Percentiles rank a stretch among this genome's conserved stretches.
These are phyloP conservation scores for Aspergillus flavus DNA, from an alignment of 2,329 filamentous ascomycete species.

Conservation along the genomic window DNA sequence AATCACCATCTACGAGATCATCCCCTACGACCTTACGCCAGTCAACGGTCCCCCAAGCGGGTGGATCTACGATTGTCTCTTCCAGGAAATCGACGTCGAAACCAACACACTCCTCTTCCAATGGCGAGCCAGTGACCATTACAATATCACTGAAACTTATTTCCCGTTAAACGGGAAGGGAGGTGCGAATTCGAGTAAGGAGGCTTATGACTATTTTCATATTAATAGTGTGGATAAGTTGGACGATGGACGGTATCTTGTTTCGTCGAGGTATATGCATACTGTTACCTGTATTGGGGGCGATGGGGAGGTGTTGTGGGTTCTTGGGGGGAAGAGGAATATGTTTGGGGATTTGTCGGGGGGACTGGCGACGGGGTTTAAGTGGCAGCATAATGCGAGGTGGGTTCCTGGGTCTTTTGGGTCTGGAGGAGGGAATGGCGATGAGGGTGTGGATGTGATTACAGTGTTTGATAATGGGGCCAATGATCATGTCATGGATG, in stretches of 20 bases:
- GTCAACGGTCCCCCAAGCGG: conserved; percentile 30
- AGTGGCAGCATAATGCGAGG: conserved; percentile 35
- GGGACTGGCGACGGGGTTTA: conserved; percentile 25
- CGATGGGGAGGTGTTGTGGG: conserved; percentile 29
- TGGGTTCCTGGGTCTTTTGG: conserved; percentile 16
- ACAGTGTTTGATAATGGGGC: conserved; percentile 32
- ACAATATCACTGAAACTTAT: background rate
- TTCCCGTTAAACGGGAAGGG: background rate
- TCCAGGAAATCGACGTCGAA: conserved; percentile 32
- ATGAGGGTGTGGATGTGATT: conserved; percentile 13
- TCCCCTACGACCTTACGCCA: conserved; percentile 22
- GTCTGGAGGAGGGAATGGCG: too few relatives aligned
- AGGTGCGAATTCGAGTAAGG: background rate
- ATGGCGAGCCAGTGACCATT: conserved; percentile 34
- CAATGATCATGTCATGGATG: conserved; percentile 16
- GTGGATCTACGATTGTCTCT: conserved; percentile 33
- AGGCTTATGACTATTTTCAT: conserved; percentile 3
- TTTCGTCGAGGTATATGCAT: conserved; percentile 6
- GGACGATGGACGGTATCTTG: conserved; percentile 20
- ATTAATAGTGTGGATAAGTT: conserved; percentile 51
- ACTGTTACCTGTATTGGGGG: conserved; percentile 15
- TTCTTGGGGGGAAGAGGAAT: conserved; percentile 33
- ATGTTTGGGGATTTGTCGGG: conserved; percentile 28
- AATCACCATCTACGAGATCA: conserved; percentile 31
- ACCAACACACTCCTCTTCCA: conserved; percentile 31